phyloP scores from a whole-genome alignment of 2,329 filamentous ascomycete genomes.

The Curvularia eragrostidis region DNA sequence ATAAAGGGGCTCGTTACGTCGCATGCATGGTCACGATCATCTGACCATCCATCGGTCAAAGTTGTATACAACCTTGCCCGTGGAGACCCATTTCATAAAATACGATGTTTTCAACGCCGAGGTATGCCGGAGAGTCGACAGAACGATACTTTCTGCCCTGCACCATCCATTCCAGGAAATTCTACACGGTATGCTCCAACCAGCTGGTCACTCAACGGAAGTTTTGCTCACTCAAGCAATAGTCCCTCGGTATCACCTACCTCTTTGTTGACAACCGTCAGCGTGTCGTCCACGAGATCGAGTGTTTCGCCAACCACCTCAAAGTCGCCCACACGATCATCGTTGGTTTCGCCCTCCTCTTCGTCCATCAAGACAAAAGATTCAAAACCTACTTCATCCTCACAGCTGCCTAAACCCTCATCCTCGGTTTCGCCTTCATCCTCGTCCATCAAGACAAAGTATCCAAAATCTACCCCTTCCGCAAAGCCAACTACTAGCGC shows the following conservation, averaged over 20 bases:
- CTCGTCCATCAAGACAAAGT: neutral
- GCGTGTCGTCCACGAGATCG: too few relatives aligned
- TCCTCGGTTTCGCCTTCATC: neutral
- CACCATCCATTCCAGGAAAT: neutral
- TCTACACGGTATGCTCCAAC: neutral
- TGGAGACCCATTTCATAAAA: neutral
- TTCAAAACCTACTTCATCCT: neutral
- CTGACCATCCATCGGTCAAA: neutral
- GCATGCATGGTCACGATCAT: neutral
- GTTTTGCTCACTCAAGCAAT: neutral
- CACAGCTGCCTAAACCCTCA: neutral
- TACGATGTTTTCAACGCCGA: neutral
- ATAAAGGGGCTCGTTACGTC: neutral
- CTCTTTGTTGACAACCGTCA: neutral
- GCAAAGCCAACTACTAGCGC: neutral
- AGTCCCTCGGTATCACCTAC: neutral
- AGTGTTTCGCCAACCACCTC: neutral
- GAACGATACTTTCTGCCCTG: neutral
- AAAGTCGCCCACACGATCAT: neutral
- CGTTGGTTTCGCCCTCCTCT: neutral
- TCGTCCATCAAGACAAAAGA: neutral
- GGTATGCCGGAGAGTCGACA: neutral
- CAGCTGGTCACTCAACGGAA: neutral
- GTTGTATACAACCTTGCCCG: conserved; percentile 1
- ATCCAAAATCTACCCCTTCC: neutral